Evolutionary conservation across 2,329 filamentous ascomycete species (phyloP), one percentile per base, ranked within the genome.

Genomic region (Paramyrothecium roridum): DNA sequence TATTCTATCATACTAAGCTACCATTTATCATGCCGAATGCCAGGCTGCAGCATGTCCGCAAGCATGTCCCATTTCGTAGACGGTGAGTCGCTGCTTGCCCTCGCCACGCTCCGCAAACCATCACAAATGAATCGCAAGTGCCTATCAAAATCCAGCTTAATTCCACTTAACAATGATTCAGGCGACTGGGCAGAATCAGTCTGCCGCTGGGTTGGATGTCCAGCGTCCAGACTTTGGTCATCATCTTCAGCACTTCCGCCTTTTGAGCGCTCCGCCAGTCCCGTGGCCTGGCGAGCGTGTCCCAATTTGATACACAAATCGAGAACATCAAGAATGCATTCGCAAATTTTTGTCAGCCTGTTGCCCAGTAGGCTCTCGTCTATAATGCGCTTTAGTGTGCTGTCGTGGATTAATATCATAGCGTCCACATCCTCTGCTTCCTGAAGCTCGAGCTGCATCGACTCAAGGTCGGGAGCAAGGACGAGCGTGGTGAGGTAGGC

Each of bases 401-500:
- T 67, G 4, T 81, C 73, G 67, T 96, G 92, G 1, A 86, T 79
- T 1, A 73, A 72, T 23, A 92, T 86, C 90, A 97, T 96, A 23
- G 82, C 82, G 66, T 97, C 91, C 11, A 97, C 84, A 61, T 93
- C 91, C 23, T 81, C 78, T 0, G 90, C 85, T 7, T 75, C 73
- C 16, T 73, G 70, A 52, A 97, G 79, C 0, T 80, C 75, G 2
- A 70, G 67, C 7, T 75, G 74, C 75, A 97, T 81, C 30, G 77
- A 75, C 2, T 71, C 65, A 2, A 80, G 82, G 21, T 85, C 79
- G 0, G 85, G 82, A 0, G 80, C 81, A 1, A 96, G 78, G 1
- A 93, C 89, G 2, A 91, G 80, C 17, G 85, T 87, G 3, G 86
- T 87, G 4, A 96, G 74, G 66, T 96, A 95, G 10, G 86, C 86